phyloP scores from a whole-genome alignment of 2,329 filamentous ascomycete species.

The Fusarium xyrophilum region DNA sequence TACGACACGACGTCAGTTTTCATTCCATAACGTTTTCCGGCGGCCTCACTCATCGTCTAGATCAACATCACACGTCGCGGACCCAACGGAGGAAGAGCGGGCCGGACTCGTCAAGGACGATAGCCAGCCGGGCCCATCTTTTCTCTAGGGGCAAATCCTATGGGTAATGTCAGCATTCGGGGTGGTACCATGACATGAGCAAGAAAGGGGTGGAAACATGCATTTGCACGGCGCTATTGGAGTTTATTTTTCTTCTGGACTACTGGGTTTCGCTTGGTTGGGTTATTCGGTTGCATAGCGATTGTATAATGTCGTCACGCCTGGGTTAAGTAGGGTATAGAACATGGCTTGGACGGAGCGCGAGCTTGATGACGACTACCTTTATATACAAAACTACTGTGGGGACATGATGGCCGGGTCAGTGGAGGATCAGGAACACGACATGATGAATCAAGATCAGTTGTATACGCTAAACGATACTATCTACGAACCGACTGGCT shows the following conservation, averaged over 20 bases:
- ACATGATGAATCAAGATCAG: conserved; percentile 38
- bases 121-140: conserved; percentile 20
- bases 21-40: conserved; percentile 84
- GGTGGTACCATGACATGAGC: conserved; percentile 6
- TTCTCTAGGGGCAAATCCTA: conserved; percentile 24
- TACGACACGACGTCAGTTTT: conserved; percentile 81
- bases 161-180: conserved; percentile 2
- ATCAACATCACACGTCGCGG: conserved; percentile 30
- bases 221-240: conserved; percentile 39
- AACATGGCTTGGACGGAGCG: conserved; percentile 33
- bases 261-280: conserved; percentile 6
- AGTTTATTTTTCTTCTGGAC: conserved; percentile 21
- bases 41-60: conserved; percentile 47
- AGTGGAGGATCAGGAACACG: conserved; percentile 32
- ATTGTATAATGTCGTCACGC: conserved; percentile 34
- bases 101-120: conserved; percentile 79
- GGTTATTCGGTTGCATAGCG: conserved; percentile 25
- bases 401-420: conserved; percentile 2
- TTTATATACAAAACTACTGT: conserved; percentile 33
- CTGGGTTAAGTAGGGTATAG: conserved; percentile 30
- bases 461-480: conserved; percentile 18
- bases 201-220: conserved; percentile 12
- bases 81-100: conserved; percentile 80
- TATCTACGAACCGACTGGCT: background rate
- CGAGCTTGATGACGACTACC: conserved; percentile 36